Conservation (phyloP, 192 early-diverging fungal species). For the Allomyces arbusculus region DNA sequence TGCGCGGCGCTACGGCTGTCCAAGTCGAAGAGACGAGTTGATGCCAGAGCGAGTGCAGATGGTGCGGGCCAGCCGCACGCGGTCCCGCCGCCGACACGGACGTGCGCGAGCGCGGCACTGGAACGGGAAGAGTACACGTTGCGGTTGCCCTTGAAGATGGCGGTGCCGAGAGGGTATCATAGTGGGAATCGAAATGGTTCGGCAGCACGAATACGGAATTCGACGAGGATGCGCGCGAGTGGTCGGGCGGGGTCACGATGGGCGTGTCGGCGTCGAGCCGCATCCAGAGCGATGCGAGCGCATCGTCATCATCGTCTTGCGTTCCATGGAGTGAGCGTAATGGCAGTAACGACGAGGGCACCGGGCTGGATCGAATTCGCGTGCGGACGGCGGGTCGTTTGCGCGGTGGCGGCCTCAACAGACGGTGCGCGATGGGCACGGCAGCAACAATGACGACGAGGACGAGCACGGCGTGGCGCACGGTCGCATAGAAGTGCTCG, state of each 20-base stretch:
- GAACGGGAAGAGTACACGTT: too few relatives aligned
- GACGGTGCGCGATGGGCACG: not conserved
- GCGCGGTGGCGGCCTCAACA: not conserved
- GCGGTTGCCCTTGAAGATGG: not conserved
- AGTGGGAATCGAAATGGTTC: too few relatives aligned
- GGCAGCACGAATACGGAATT: too few relatives aligned
- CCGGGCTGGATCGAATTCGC: too few relatives aligned
- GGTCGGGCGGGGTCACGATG: not conserved
- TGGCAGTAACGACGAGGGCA: too few relatives aligned
- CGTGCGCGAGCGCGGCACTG: not conserved
- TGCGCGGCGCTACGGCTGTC: too few relatives aligned
- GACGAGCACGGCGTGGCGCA: not conserved
- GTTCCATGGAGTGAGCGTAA: too few relatives aligned
- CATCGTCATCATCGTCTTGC: not conserved
- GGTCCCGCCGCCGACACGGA: not conserved
- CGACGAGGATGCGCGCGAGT: too few relatives aligned
- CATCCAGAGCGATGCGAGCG: not conserved
- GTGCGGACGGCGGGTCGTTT: not conserved
- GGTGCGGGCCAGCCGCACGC: not conserved
- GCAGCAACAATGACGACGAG: not conserved
- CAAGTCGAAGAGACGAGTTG: not conserved
- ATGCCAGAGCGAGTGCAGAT: not conserved
- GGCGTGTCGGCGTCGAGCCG: not conserved
- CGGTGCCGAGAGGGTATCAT: not conserved
- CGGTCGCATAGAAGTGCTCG: not conserved